Percentiles rank a stretch among this genome's conserved stretches.
Evolutionary conservation across 2,329 filamentous ascomycete genomes (phyloP).

Genomic region (Nigrograna mackinnonii): DNA sequence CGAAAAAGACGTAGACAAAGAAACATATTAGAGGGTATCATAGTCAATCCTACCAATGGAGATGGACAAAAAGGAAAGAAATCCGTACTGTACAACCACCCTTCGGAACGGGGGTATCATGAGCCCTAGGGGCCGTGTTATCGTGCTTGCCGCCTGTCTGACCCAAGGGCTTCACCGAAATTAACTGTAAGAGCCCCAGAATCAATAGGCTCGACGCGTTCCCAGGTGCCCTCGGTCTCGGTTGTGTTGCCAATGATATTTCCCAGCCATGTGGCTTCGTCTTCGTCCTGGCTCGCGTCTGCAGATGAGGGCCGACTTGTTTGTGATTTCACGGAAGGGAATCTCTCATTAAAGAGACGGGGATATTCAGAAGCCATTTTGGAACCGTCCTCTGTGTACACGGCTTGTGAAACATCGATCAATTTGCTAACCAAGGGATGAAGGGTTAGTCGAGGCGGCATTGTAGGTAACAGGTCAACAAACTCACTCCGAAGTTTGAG

Average conservation of each 20-base stretch:
- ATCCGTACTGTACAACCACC: no score
- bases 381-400: constrained; percentile 40
- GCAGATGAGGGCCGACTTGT: constrained; percentile 25
- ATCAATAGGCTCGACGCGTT: constrained; percentile 32
- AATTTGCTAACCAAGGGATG: constrained; percentile 47
- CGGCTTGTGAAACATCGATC: constrained; percentile 52
- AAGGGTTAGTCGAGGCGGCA: constrained; percentile 1
- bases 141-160: constrained; percentile 17
- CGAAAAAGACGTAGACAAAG: no score
- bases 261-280: constrained; percentile 39
- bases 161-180: constrained; percentile 33
- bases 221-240: constrained; percentile 31
- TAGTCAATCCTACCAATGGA: no score
- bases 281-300: constrained; percentile 25
- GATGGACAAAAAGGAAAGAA: no score
- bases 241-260: constrained; percentile 27
- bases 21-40: no score
- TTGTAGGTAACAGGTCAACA: no score
- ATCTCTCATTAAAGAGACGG: constrained; percentile 47
- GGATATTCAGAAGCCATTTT: constrained; percentile 44
- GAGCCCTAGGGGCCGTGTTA: no score
- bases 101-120: no score
- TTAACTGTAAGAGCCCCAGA: constrained; percentile 41
- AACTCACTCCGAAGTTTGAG: constrained; percentile 52
- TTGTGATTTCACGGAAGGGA: constrained; percentile 29